Conservation (phyloP, 306 rosid species). For the Vigna mungo region DNA sequence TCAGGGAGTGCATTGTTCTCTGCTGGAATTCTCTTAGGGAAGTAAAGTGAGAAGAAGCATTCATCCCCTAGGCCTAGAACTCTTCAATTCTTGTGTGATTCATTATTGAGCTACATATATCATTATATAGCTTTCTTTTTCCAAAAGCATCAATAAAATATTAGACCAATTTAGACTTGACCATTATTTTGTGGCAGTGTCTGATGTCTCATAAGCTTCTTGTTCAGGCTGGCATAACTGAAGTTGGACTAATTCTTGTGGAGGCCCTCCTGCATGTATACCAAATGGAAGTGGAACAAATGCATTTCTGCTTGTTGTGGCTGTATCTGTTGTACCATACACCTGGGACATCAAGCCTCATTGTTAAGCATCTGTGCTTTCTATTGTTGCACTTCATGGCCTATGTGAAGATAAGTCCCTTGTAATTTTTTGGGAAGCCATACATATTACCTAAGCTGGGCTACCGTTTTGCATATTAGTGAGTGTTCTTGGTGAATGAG, state of each 20-base stretch:
- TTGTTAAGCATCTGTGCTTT: conserved; percentile 34
- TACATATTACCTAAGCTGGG: too few relatives aligned
- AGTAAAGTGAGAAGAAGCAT: conserved; percentile 23
- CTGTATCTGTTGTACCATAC: conserved; percentile 44
- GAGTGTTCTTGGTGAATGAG: conserved; percentile 51
- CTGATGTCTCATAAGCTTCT: conserved; percentile 52
- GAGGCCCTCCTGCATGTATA: conserved; percentile 34
- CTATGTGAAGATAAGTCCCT: conserved; percentile 30
- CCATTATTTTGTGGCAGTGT: conserved; percentile 45
- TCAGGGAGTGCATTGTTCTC: conserved; percentile 37
- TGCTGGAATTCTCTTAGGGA: conserved; percentile 37
- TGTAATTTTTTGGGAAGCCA: conserved; percentile 30
- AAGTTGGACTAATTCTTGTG: conserved; percentile 57
- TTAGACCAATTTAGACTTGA: conserved; percentile 18
- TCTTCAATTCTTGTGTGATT: conserved; percentile 34
- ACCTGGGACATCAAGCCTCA: conserved; percentile 52
- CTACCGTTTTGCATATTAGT: conserved; percentile 19
- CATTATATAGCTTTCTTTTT: conserved; percentile 13
- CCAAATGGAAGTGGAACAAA: conserved; percentile 53
- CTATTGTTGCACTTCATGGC: conserved; percentile 32
- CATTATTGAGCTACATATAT: conserved; percentile 36
- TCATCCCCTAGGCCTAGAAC: conserved; percentile 8
- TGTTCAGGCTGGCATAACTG: conserved; percentile 61
- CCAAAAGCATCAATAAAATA: conserved; percentile 28
- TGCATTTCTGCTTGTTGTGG: conserved; percentile 41